These are phyloP conservation scores for Sugiyamaella grinbergsii DNA, from an alignment of 1,139 yeast genomes.

Conservation along the genomic window DNA sequence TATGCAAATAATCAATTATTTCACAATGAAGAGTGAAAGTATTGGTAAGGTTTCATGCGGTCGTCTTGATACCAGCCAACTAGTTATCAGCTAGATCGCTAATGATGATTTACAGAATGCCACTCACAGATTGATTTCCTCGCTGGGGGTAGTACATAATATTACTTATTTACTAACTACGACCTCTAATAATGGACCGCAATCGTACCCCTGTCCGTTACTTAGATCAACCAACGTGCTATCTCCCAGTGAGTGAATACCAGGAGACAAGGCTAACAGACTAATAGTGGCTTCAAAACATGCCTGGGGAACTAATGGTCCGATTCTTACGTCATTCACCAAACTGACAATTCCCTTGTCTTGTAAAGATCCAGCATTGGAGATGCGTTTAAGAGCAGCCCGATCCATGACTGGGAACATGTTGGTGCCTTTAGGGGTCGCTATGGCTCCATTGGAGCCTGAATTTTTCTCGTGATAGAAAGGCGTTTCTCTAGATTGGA, in stretches of 20 bases:
- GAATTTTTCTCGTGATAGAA: slow-evolving; percentile 12
- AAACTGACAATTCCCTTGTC: slow-evolving; percentile 53
- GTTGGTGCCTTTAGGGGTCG: slow-evolving; percentile 1
- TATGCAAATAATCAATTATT: background rate
- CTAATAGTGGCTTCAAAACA: slow-evolving; percentile 66
- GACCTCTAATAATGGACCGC: slow-evolving; percentile 71
- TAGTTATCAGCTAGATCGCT: too few relatives aligned
- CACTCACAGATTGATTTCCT: too few relatives aligned
- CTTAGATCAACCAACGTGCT: slow-evolving; percentile 62
- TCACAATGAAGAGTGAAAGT: too few relatives aligned
- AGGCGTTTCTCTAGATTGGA: slow-evolving; percentile 35
- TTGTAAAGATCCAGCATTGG: slow-evolving; percentile 38
- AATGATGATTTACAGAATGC: too few relatives aligned
- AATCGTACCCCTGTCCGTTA: slow-evolving; percentile 71
- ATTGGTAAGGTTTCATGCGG: too few relatives aligned
- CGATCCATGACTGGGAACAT: slow-evolving; percentile 25
- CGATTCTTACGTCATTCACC: slow-evolving; percentile 65
- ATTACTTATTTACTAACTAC: slow-evolving; percentile 43
- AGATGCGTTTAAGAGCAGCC: slow-evolving; percentile 35
- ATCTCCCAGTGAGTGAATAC: slow-evolving; percentile 66
- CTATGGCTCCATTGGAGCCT: slow-evolving; percentile 18
- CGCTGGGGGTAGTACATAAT: too few relatives aligned
- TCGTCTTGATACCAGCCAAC: too few relatives aligned
- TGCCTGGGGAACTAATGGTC: slow-evolving; percentile 61
- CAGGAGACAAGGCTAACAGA: slow-evolving; percentile 64